These are phyloP conservation scores for Erigeron philadelphicus DNA, from an alignment of 140 eudicot species.

Conservation along the genomic window DNA sequence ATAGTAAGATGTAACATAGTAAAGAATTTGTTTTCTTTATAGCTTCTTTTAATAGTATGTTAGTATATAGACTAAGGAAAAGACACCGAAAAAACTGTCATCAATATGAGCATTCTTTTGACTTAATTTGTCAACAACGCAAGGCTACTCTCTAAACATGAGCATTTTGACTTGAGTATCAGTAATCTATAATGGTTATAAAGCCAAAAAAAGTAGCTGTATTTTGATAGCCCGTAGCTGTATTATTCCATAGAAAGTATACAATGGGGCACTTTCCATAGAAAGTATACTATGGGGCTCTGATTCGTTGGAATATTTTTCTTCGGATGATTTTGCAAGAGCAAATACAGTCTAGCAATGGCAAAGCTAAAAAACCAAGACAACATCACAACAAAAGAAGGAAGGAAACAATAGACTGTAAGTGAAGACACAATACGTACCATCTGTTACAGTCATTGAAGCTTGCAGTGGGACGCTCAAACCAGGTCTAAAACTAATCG, in stretches of 20 bases:
- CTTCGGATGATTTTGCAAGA: not conserved
- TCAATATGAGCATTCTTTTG: too few relatives aligned
- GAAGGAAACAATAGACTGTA: not conserved
- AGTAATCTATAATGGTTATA: too few relatives aligned
- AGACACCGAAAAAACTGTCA: too few relatives aligned
- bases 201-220: too few relatives aligned
- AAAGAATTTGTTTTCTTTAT: too few relatives aligned
- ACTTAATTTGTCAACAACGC: too few relatives aligned
- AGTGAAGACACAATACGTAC: constrained; percentile 31
- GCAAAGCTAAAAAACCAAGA: not conserved
- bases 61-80: too few relatives aligned
- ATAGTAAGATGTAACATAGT: too few relatives aligned
- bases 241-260: not conserved
- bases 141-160: too few relatives aligned
- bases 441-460: constrained; percentile 92
- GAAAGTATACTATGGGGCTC: not conserved
- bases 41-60: too few relatives aligned
- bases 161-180: too few relatives aligned
- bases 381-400: not conserved
- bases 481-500: constrained; percentile 84
- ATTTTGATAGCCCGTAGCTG: too few relatives aligned
- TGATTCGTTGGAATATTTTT: not conserved
- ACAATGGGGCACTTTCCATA: not conserved
- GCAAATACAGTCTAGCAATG: not conserved
- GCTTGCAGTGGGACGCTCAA: constrained; percentile 76